Evolutionary conservation across 768 basidiomycete species (phyloP), one percentile per base, ranked within the genome.

Genomic region (Phlebiopsis flavidoalba): DNA sequence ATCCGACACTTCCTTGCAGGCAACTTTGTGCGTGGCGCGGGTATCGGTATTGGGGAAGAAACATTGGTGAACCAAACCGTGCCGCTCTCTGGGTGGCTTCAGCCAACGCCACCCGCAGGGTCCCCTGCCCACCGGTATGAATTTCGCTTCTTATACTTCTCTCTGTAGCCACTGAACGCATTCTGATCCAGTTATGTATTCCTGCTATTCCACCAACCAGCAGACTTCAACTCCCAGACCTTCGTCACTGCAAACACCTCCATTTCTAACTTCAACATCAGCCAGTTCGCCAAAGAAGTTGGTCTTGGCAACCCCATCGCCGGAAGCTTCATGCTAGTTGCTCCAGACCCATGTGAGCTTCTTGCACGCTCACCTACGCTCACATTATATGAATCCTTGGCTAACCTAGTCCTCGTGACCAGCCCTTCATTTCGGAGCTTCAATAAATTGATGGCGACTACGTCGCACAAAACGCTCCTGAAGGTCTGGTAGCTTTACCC

Each of bases 41-140:
- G 15, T n/a, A n/a, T 33, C 17, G 40, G 40, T 17, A 3, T 12
- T 8, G 40, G 40, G 8, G 40, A 43, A 12, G 62, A 51, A 53
- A 24, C 60, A 7, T 65, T 72, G 36, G 64, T 66, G n/a, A 74
- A 71, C 63, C 54, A 58, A 52, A 72, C 69, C 19, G 69, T 70
- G 14, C 72, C 73, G 31, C 60, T 74, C 19, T 69, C 70, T 1
- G 62, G 68, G 33, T 74, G 69, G 66, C 64, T 63, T 31, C 67
- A 68, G 58, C 73, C 73, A 5, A 68, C 69, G 6, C 73, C 73
- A 5, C 68, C 71, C 8, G 67, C 67, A 11, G 71, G 69, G 8
- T 73, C 72, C 15, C 70, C 69, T 55, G 67, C 73, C 8, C 73
- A 74, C 53, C 65, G 73, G 73, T 72, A n/a, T 40, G 70, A 12